Conservation (phyloP, 306 rosid species). For the Quercus bicolor region DNA sequence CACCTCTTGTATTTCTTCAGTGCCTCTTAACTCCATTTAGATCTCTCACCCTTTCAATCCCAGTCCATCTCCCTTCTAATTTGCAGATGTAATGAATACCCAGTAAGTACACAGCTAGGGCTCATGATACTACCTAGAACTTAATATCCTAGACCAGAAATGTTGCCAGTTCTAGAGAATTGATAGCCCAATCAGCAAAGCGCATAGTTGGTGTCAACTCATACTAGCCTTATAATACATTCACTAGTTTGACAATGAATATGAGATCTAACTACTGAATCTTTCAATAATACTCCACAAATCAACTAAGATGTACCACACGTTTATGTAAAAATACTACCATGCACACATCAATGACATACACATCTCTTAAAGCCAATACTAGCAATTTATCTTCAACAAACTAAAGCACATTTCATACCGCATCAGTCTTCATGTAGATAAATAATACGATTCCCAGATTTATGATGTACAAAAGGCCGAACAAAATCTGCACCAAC, state of each 20-base stretch:
- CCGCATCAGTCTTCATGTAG: constrained; percentile 77
- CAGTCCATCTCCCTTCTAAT: background rate
- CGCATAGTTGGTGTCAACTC: background rate
- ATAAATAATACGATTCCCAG: constrained; percentile 61
- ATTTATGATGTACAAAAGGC: constrained; percentile 67
- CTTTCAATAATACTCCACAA: background rate
- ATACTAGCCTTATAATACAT: background rate
- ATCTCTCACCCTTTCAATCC: background rate
- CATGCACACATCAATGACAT: background rate
- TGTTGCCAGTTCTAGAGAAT: background rate
- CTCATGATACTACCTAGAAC: background rate
- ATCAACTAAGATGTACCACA: background rate
- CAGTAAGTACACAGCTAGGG: background rate
- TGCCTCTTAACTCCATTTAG: background rate
- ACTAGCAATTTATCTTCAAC: background rate
- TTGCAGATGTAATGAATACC: background rate
- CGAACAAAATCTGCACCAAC: constrained; percentile 70
- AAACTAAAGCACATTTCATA: constrained; percentile 20
- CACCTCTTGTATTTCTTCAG: background rate
- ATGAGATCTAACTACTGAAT: background rate
- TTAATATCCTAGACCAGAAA: background rate
- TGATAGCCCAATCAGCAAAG: background rate
- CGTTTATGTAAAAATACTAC: background rate
- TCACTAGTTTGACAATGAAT: background rate
- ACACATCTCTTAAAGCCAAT: background rate